These are phyloP conservation scores for Colletotrichum cordylinicola DNA, from an alignment of 2,329 filamentous ascomycete species.

Conservation along the genomic window DNA sequence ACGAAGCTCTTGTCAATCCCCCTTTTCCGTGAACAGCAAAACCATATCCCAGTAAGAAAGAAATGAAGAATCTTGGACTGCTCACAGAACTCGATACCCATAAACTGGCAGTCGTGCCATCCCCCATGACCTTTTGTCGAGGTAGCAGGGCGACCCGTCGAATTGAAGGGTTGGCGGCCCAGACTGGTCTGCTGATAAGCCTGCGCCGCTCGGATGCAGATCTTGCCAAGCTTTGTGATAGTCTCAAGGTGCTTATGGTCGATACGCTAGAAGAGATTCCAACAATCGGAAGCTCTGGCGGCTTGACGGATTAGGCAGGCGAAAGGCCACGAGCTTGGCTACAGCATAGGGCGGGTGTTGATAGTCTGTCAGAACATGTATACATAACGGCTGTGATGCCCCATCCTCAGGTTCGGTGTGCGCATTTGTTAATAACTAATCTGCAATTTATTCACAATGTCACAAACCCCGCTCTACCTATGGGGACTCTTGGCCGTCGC, in stretches of 20 bases:
- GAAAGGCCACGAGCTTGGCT: background rate
- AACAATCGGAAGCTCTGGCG: background rate
- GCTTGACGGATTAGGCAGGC: background rate
- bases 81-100: too few relatives aligned
- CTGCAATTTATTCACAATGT: background rate
- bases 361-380: background rate
- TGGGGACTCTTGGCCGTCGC: background rate
- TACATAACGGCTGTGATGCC: background rate
- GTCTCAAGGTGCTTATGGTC: background rate
- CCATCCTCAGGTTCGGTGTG: background rate
- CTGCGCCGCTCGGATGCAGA: background rate
- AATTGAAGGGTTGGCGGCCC: background rate
- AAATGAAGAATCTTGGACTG: too few relatives aligned
- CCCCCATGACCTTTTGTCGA: background rate
- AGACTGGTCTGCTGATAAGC: background rate
- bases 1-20: too few relatives aligned
- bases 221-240: background rate
- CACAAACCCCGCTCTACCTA: accelerated
- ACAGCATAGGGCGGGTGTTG: background rate
- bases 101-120: background rate
- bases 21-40: too few relatives aligned
- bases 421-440: background rate
- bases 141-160: background rate
- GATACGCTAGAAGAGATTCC: background rate
- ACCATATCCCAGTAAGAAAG: too few relatives aligned